Evolutionary conservation across 169 alveolate genomes (phyloP), one percentile per base, ranked within the genome.

Genomic region (Babesia bigemina): DNA sequence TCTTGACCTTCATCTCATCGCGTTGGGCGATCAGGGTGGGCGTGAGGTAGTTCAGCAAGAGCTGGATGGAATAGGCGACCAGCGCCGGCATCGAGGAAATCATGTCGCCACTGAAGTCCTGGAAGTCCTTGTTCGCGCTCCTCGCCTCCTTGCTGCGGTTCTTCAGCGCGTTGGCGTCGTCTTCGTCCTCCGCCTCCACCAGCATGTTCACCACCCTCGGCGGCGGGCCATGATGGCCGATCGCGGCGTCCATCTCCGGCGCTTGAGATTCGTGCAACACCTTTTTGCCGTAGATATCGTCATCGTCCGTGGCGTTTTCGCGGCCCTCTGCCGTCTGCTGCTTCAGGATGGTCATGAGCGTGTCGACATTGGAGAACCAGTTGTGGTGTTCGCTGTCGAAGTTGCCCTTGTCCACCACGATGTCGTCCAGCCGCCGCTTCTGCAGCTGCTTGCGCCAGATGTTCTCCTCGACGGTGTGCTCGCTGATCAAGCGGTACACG

Each of bases 381-480:
- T 48, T 55, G 36, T 83, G 70, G 66, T 50, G 73, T 45, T 79
- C 81, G 19, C 69, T 52, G 60, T 75, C 83, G 79, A 98, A 98
- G 77, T 93, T 91, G 0, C 99, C 99, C 87, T 95, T 96, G 82
- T 96, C 99, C 85, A 98, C 97, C 60, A 97, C 97, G 29, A 97
- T 93, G 67, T 97, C 98, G 72, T 98, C 99, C 75, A 98, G 91
- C 52, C 95, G 95, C 67, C 99, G 92, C 86, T 98, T 98, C 91
- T 97, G 98, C 22, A 98, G 87, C 57, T 97, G 96, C 84, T 97
- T 97, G 73, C 96, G 92, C 93, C 97, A 96, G 42, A 98, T 97
- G 81, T 96, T 97, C 83, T 98, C 99, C 88, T 98, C 99, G 33
- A 98, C 97, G 2, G 99, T 96, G 79, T 95, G 95, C 70, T 93